Conservation (phyloP, 2,329 filamentous ascomycete species). For the Fusarium tricinctum region DNA sequence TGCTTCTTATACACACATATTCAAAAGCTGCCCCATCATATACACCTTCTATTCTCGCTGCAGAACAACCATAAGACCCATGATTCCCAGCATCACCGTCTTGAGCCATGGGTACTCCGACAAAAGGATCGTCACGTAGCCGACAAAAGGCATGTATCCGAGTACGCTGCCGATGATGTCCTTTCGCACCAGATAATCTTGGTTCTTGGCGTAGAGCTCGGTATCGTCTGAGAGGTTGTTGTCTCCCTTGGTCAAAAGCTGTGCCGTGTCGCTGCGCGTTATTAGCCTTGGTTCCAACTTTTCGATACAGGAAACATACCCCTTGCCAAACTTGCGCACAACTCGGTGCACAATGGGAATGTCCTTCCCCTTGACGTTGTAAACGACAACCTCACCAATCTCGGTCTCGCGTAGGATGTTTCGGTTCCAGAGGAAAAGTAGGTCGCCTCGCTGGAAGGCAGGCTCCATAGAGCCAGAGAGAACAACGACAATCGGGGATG, state of each 20-base stretch:
- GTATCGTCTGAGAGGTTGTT: slow-evolving; percentile 96
- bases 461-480: slow-evolving; percentile 88
- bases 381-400: slow-evolving; percentile 72
- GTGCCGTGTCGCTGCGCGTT: slow-evolving; percentile 63
- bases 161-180: slow-evolving; percentile 95
- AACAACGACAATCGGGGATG: slow-evolving; percentile 86
- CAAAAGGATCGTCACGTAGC: slow-evolving; percentile 95
- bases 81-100: slow-evolving; percentile 92
- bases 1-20: slow-evolving; percentile 10
- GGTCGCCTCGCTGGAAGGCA: slow-evolving; percentile 82
- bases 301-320: slow-evolving; percentile 56
- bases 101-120: slow-evolving; percentile 98
- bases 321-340: slow-evolving; percentile 78
- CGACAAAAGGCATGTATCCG: slow-evolving; percentile 93
- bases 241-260: slow-evolving; percentile 95
- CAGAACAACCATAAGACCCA: slow-evolving; percentile 93
- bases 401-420: slow-evolving; percentile 69
- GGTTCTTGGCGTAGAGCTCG: slow-evolving; percentile 84
- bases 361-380: slow-evolving; percentile 91
- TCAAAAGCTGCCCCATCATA: neutral
- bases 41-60: slow-evolving; percentile 78
- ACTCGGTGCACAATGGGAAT: slow-evolving; percentile 98
- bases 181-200: slow-evolving; percentile 87
- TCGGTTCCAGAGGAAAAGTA: slow-evolving; percentile 83
- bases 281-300: slow-evolving; percentile 10